Conservation (phyloP, 2,329 filamentous ascomycete genomes). For the Colletotrichum musae region DNA sequence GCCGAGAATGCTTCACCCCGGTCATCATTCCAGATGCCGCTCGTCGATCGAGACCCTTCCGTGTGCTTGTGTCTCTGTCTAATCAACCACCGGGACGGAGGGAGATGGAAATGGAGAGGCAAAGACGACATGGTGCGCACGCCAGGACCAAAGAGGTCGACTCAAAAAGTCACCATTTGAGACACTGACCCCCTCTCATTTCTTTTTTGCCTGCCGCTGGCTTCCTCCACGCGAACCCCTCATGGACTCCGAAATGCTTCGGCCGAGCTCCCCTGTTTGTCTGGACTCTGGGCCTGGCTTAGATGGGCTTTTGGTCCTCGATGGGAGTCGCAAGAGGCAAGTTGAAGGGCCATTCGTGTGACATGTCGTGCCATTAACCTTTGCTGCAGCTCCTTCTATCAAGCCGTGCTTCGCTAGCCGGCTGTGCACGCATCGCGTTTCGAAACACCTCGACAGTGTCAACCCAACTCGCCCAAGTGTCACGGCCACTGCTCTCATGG, state of each 20-base stretch:
- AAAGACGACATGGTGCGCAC: background rate
- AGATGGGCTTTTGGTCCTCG: background rate
- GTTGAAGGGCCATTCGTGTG: constrained; percentile 24
- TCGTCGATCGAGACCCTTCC: constrained; percentile 34
- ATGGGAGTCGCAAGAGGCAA: constrained; percentile 6
- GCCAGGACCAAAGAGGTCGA: constrained; percentile 1
- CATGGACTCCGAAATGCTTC: constrained; percentile 20
- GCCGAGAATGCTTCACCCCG: constrained; percentile 1
- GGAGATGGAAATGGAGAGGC: background rate
- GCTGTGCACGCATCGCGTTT: constrained; percentile 33
- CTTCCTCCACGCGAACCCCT: constrained; percentile 28
- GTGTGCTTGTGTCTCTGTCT: constrained; percentile 23
- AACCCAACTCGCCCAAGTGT: constrained; percentile 1
- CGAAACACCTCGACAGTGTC: constrained; percentile 36
- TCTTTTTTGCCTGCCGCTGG: constrained; percentile 21
- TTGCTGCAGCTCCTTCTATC: constrained; percentile 27
- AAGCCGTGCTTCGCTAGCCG: constrained; percentile 25
- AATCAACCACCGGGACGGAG: constrained; percentile 5
- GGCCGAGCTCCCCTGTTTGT: constrained; percentile 1
- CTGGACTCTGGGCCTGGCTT: background rate
- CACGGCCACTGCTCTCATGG: constrained; percentile 6
- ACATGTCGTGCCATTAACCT: constrained; percentile 42
- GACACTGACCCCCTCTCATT: constrained; percentile 29
- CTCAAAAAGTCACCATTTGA: constrained; percentile 7
- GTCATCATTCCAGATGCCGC: constrained; percentile 34